Conservation (phyloP, 2,329 filamentous ascomycete genomes). For the Xylariales sp. region DNA sequence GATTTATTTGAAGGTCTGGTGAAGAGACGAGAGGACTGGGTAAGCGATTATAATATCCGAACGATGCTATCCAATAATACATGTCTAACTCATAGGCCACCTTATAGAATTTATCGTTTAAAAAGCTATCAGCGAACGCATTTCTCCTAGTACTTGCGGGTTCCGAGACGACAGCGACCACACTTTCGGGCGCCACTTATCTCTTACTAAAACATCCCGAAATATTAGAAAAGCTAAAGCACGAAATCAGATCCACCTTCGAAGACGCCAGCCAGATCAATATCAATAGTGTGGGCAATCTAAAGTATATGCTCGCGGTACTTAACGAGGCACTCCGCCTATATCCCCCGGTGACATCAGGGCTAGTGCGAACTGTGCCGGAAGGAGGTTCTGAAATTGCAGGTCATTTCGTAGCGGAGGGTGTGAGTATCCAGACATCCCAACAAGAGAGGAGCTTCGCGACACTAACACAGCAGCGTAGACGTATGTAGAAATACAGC, state of each 20-base stretch:
- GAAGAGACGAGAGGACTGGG: constrained; percentile 47
- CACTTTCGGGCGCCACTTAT: constrained; percentile 47
- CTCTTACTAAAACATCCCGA: constrained; percentile 49
- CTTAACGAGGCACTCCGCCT: constrained; percentile 58
- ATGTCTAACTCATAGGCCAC: neutral
- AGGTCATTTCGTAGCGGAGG: constrained; percentile 44
- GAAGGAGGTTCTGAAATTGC: constrained; percentile 42
- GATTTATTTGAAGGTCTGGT: constrained; percentile 52
- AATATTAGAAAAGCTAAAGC: constrained; percentile 48
- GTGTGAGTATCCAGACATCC: constrained; percentile 40
- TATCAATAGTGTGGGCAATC: constrained; percentile 48
- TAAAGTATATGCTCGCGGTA: constrained; percentile 56
- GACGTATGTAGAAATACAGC: constrained; percentile 53
- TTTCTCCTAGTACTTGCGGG: constrained; percentile 47
- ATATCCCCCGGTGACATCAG: constrained; percentile 52
- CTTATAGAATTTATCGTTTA: constrained; percentile 43
- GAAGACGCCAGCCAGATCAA: constrained; percentile 53
- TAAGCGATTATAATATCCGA: constrained; percentile 26
- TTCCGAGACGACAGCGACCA: constrained; percentile 49
- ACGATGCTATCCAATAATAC: neutral
- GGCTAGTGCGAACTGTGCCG: constrained; percentile 43
- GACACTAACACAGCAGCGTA: constrained; percentile 39
- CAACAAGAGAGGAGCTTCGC: too few species aligned
- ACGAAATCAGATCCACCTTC: constrained; percentile 56
- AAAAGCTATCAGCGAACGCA: constrained; percentile 45